These are phyloP conservation scores for Xylaria acuta DNA, from an alignment of 495 filamentous ascomycete genomes.

Conservation along the genomic window DNA sequence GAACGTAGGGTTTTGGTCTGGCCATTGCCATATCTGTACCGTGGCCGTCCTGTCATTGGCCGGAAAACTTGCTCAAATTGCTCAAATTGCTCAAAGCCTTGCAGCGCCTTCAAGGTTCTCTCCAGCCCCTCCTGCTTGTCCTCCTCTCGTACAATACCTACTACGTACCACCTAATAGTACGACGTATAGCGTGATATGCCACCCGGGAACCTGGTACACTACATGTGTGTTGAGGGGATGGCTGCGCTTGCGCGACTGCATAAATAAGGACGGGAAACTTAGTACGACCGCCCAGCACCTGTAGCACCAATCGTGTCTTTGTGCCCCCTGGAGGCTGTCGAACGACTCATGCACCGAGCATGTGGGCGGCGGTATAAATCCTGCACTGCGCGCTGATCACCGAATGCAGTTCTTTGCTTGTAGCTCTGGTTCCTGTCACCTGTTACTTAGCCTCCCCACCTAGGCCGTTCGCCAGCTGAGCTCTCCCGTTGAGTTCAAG, in stretches of 20 bases:
- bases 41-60: constrained; percentile 15
- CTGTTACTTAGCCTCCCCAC: too few relatives aligned
- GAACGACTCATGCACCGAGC: not conserved
- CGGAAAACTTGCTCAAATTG: constrained; percentile 34
- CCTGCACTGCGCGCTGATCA: not conserved
- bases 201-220: constrained; percentile 1
- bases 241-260: constrained; percentile 8
- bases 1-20: not conserved
- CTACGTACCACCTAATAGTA: too few relatives aligned
- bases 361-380: not conserved
- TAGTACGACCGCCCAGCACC: not conserved
- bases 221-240: not conserved
- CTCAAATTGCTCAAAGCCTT: not conserved
- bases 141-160: not conserved
- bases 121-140: not conserved
- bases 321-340: not conserved
- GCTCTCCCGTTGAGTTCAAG: not conserved
- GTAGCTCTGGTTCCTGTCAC: not conserved
- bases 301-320: not conserved
- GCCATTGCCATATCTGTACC: constrained; percentile 11
- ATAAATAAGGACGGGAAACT: not conserved
- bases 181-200: not conserved
- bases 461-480: not conserved
- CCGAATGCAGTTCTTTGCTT: not conserved
- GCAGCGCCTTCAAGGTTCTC: too few relatives aligned